Base-by-base conservation (phyloP, 1,284 basidiomycete genomes). In the Irpex sp. region DNA sequence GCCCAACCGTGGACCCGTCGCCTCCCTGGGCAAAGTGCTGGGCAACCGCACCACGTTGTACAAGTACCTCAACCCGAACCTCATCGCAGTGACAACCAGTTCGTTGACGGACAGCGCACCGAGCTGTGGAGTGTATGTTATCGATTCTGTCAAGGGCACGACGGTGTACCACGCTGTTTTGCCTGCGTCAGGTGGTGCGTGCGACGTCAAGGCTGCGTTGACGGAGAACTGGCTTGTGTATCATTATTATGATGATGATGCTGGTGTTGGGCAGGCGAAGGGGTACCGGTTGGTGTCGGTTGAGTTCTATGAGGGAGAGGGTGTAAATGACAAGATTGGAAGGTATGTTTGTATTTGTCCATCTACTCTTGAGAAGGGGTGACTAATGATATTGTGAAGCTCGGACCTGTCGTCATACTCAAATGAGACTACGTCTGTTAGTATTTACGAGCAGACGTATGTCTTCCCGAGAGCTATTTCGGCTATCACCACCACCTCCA, bases 181-280 rank as follows among this genome's bases (percentile, higher is more conserved):
- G 6, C 83, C 86, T 58, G 73, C 77, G 14, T 68, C 61, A 51
- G 70, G 66, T n/a, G 77, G 72, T 48, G 75, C 63, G 28, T 91
- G 89, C 68, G 82, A 88, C 66, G 75, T 95, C 9, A 82, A 87
- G 64, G 86, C 86, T 14, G 77, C 80, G 6, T 78, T 96, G 64
- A 83, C 85, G 16, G 96, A 98, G 76, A 98, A 98, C 73, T 98
- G 96, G 96, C 75, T 98, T 58, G 88, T 95, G 18, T 94, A 94
- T 74, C 82, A 89, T 58, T 96, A 90, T 72, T 91, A 86, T 66
- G 87, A 90, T 53, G 79, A 80, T 18, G 83, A 83, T 3, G 74
- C 77, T 47, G 80, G 77, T n/a, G 67, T 72, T 3, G 81, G 79
- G 5, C 76, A 81, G 66, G 77, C 82, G 3, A 90, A 89, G 69